Evolutionary conservation across 179 eudicot species (phyloP).

Genomic region (Silene vulgaris): DNA sequence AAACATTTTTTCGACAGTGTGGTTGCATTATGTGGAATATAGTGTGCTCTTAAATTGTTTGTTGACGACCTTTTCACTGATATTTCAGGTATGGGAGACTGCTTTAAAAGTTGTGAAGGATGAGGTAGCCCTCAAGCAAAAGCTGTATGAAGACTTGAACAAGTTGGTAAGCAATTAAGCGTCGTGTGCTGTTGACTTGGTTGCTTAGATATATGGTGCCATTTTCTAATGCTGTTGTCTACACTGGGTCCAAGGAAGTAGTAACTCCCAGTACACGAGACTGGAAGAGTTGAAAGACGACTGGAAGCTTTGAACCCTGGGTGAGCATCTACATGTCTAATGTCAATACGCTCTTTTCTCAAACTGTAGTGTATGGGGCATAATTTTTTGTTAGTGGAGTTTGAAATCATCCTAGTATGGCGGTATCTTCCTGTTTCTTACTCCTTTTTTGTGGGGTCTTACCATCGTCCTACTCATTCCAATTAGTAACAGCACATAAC

Average conservation of each 20-base stretch:
- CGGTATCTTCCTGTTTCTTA: neutral
- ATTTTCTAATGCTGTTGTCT: slow-evolving; percentile 18
- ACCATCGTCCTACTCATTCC: neutral
- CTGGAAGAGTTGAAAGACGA: slow-evolving; percentile 80
- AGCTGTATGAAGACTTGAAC: slow-evolving; percentile 86
- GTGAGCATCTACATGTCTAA: slow-evolving; percentile 42
- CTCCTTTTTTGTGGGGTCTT: neutral
- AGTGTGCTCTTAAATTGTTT: neutral
- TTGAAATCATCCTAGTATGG: neutral
- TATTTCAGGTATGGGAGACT: slow-evolving; percentile 72
- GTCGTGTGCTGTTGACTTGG: slow-evolving; percentile 11
- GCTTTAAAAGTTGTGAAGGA: slow-evolving; percentile 73
- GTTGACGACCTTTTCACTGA: neutral
- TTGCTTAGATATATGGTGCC: neutral
- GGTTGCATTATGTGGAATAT: neutral
- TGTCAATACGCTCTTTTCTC: slow-evolving; percentile 22
- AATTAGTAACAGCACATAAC: neutral
- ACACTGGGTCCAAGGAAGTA: too few species aligned
- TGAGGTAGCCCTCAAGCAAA: slow-evolving; percentile 80
- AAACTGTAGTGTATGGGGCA: neutral
- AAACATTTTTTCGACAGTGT: neutral
- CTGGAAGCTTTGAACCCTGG: slow-evolving; percentile 85
- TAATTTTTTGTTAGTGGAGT: neutral
- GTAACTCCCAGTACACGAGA: slow-evolving; percentile 30
- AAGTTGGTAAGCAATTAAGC: slow-evolving; percentile 43